A percentile compares a stretch with the other conserved stretches of the same genome.
phyloP scores from a whole-genome alignment of 345 rosid species.

The Citrus inodora region DNA sequence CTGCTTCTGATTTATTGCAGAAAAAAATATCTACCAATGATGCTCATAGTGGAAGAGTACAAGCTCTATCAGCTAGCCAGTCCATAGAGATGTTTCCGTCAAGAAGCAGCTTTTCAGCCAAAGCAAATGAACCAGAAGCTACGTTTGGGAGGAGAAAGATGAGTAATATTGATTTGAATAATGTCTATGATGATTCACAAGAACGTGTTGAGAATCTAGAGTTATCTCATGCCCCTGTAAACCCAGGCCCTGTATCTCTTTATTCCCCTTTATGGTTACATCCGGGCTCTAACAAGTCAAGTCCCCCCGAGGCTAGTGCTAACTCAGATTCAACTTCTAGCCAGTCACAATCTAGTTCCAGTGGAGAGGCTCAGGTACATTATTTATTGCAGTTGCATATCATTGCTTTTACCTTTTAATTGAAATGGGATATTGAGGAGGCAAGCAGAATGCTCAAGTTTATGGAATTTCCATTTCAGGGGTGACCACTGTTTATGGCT shows the following conservation, averaged over 20 bases:
- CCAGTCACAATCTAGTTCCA: slow-evolving; percentile 62
- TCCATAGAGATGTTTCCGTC: slow-evolving; percentile 14
- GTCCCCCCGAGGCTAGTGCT: slow-evolving; percentile 48
- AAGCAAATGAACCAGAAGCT: slow-evolving; percentile 24
- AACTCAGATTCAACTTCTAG: slow-evolving; percentile 53
- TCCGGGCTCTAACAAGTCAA: slow-evolving; percentile 38
- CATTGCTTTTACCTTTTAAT: neutral
- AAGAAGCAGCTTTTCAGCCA: slow-evolving; percentile 11
- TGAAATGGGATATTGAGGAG: slow-evolving; percentile 6
- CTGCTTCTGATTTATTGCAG: slow-evolving; percentile 26
- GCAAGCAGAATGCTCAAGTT: neutral
- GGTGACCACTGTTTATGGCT: neutral
- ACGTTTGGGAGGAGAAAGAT: slow-evolving; percentile 27
- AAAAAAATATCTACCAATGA: slow-evolving; percentile 11
- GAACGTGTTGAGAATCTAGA: slow-evolving; percentile 37
- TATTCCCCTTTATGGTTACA: slow-evolving; percentile 33
- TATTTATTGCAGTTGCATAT: neutral
- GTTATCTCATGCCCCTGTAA: slow-evolving; percentile 27
- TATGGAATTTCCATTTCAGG: neutral
- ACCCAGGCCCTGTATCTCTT: slow-evolving; percentile 26
- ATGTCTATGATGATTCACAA: slow-evolving; percentile 47
- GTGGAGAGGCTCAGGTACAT: slow-evolving; percentile 62
- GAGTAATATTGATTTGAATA: slow-evolving; percentile 61
- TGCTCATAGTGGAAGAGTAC: slow-evolving; percentile 12
- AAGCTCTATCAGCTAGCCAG: slow-evolving; percentile 14